Evolutionary conservation across 768 basidiomycete species (phyloP), one percentile per base, ranked within the genome.

Genomic region (Mrakia gelida): DNA sequence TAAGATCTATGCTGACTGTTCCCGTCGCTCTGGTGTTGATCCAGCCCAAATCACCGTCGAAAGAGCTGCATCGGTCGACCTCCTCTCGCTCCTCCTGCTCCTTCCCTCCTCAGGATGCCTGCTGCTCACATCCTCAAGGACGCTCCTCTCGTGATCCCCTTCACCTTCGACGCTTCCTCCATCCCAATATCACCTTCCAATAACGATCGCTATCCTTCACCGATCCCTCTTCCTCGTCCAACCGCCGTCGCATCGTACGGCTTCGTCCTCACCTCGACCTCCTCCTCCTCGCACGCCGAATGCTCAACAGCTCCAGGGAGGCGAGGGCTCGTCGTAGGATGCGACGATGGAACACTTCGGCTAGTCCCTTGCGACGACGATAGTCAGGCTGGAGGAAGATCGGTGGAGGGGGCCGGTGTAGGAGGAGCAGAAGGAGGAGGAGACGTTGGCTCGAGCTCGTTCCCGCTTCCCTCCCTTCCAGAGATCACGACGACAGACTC

Each of bases 321-420:
- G 23, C 45, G 67, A 41, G 67, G 67, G 9, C 41, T 73, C 28
- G 32, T 73, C 23, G n/a, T 73, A 15, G 73, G 73, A 3, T 59
- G 56, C 54, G 54, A 56, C 30, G 73, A 73, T 34, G 73, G 73
- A n/a, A 56, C 45, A 3, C 73, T 73, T 13, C 61, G 73, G 73
- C 34, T 73, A 3, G 30, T 59, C 1, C 54, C 73, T 30, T 62
- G 41, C 32, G 52, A 59, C 32, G 49, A 73, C 5, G 32, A 56
- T 6, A 16, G 8, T 34, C 30, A 41, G 38, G 7, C 28, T 52
- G 18, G 71, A 23, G 43, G 15, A 59, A 3, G 6, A 15, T 38
- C 38, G 32, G 11, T 1, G 65, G 65, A 28, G 65, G 32, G 6
- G 3, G 49, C 18, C 3, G 49, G 49, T 15, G 49, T 16, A 21